Conservation (phyloP, 2,329 filamentous ascomycete genomes). For the Blastomyces gilchristii region DNA sequence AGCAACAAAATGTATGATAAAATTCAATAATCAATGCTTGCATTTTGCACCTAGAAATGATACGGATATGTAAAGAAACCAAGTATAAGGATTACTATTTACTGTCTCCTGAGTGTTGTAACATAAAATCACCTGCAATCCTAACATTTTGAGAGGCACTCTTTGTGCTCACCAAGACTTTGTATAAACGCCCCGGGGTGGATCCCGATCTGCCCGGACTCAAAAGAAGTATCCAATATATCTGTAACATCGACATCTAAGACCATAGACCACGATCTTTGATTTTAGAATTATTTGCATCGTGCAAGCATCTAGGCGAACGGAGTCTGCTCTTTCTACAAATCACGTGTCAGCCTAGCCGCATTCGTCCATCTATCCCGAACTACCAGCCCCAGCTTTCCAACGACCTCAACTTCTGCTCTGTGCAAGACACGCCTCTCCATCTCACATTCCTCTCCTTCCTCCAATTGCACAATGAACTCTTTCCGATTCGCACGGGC, state of each 20-base stretch:
- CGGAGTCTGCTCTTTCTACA: not conserved
- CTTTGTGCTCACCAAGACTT: not conserved
- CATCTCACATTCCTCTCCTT: conserved; percentile 16
- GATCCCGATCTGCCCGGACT: not conserved
- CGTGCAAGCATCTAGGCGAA: too few species aligned
- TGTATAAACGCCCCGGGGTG: not conserved
- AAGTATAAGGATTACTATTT: not conserved
- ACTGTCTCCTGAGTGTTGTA: not conserved
- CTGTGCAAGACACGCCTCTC: conserved; percentile 6
- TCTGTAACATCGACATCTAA: not conserved
- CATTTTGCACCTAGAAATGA: not conserved
- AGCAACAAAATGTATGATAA: not conserved
- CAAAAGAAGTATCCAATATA: not conserved
- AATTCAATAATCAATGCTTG: not conserved
- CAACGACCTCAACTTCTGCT: conserved; percentile 10
- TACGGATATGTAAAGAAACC: not conserved
- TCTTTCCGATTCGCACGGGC: conserved; percentile 83
- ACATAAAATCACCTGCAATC: not conserved
- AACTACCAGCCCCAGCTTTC: conserved; percentile 10
- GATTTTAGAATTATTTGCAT: too few species aligned
- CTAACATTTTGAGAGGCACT: not conserved
- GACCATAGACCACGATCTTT: too few species aligned
- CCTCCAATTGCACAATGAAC: conserved; percentile 57
- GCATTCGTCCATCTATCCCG: not conserved
- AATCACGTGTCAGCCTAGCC: conserved; percentile 1